These are phyloP conservation scores for Nicotiana undulata DNA, from an alignment of 257 asterid genomes.

Conservation along the genomic window DNA sequence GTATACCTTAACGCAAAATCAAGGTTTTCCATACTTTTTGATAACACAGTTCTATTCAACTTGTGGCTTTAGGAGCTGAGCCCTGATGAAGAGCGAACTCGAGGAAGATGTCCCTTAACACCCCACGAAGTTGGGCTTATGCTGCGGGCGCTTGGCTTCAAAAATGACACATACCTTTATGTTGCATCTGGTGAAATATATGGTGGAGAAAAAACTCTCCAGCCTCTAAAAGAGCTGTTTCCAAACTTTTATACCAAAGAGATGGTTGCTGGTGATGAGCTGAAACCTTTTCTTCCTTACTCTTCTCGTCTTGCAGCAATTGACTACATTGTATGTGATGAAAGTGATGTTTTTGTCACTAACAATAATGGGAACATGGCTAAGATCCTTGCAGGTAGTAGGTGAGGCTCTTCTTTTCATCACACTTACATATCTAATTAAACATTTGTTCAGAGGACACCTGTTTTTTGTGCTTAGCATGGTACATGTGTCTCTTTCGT, in stretches of 20 bases:
- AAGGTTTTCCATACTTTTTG: neutral
- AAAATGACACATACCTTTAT: constrained; percentile 69
- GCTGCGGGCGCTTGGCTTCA: constrained; percentile 91
- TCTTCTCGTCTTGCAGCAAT: constrained; percentile 98
- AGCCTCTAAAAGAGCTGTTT: constrained; percentile 85
- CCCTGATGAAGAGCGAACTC: constrained; percentile 91
- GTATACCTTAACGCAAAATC: neutral
- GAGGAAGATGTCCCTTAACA: constrained; percentile 97
- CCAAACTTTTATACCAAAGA: constrained; percentile 97
- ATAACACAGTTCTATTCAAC: neutral
- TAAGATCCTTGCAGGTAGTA: constrained; percentile 94
- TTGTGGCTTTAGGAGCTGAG: constrained; percentile 49
- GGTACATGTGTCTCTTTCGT: neutral
- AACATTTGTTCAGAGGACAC: neutral
- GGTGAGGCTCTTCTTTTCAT: constrained; percentile 32
- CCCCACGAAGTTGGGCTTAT: constrained; percentile 95
- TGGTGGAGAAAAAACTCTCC: constrained; percentile 94
- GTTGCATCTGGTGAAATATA: constrained; percentile 99
- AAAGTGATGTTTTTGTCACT: constrained; percentile 94
- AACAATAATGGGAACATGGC: constrained; percentile 99
- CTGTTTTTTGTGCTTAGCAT: neutral
- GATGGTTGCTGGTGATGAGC: constrained; percentile 74
- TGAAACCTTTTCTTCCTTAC: constrained; percentile 65
- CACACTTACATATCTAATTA: neutral
- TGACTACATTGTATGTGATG: constrained; percentile 88